Conservation (phyloP, 345 rosid genomes). For the Hypericum perforatum region DNA sequence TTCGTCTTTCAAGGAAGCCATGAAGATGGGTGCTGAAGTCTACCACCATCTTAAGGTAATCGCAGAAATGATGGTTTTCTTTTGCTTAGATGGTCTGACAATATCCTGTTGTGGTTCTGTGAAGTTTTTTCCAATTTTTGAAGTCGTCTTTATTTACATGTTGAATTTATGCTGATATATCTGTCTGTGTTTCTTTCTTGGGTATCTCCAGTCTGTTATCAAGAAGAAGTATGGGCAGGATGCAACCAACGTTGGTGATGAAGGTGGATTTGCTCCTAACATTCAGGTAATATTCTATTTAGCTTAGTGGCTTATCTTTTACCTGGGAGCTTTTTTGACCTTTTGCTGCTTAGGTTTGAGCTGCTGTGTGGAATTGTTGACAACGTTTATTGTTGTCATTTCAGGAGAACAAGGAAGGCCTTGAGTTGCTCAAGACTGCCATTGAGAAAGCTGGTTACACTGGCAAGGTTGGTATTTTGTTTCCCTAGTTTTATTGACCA, state of each 20-base stretch:
- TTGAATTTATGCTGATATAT: background rate
- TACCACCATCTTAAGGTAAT: conserved; percentile 54
- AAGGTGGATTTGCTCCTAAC: conserved; percentile 60
- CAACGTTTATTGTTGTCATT: conserved; percentile 1
- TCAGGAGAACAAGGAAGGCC: conserved; percentile 65
- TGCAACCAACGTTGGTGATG: conserved; percentile 61
- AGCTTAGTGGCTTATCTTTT: background rate
- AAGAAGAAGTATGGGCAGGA: conserved; percentile 61
- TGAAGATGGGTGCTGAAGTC: conserved; percentile 73
- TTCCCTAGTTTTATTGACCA: background rate
- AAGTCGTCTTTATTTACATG: background rate
- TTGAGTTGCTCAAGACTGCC: conserved; percentile 61
- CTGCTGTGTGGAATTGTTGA: background rate
- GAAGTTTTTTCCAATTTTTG: background rate
- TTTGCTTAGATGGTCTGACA: background rate
- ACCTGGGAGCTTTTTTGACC: background rate
- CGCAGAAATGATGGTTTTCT: background rate
- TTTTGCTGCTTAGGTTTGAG: background rate
- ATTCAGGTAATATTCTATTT: conserved; percentile 31
- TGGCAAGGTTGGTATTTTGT: conserved; percentile 27
- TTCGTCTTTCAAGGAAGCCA: conserved; percentile 60
- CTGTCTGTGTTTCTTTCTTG: background rate
- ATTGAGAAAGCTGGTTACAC: conserved; percentile 60
- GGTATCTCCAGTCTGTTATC: conserved; percentile 33
- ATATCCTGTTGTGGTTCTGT: background rate